Evolutionary conservation across 164 flowering plant genomes (phyloP).

Genomic region (Tetrastigma voinierianum): DNA sequence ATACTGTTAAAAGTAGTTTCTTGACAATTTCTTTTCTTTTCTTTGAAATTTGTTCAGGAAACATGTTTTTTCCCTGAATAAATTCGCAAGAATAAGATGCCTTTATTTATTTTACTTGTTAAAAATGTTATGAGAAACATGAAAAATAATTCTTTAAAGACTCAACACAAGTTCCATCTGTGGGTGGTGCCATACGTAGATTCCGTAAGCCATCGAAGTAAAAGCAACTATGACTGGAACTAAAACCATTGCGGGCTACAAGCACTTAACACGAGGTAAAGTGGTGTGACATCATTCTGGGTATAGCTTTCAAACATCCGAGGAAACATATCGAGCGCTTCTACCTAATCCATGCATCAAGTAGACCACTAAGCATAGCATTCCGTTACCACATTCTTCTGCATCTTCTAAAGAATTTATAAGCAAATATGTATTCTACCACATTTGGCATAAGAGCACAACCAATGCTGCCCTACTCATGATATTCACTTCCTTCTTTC

Average conservation of each 20-base stretch:
- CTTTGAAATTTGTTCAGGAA: too few relatives aligned
- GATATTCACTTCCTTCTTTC: conserved; percentile 25
- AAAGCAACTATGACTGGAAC: conserved; percentile 46
- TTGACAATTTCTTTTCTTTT: too few relatives aligned
- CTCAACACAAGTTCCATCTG: conserved; percentile 76
- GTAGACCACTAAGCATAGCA: conserved; percentile 63
- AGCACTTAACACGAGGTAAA: conserved; percentile 54
- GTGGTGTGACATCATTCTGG: conserved; percentile 65
- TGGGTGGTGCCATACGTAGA: conserved; percentile 30
- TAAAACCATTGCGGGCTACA: conserved; percentile 69
- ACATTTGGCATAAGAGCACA: conserved; percentile 82
- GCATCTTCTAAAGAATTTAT: too few relatives aligned
- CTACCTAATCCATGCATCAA: conserved; percentile 63
- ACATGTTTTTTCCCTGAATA: too few relatives aligned
- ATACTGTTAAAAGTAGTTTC: too few relatives aligned
- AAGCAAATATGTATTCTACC: too few relatives aligned
- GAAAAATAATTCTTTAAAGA: too few relatives aligned
- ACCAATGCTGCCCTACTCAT: conserved; percentile 58
- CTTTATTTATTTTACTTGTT: too few relatives aligned
- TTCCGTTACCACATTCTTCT: conserved; percentile 68
- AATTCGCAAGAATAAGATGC: too few relatives aligned
- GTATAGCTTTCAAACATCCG: conserved; percentile 31
- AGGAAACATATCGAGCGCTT: conserved; percentile 36
- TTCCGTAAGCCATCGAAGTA: conserved; percentile 32
- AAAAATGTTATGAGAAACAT: too few relatives aligned